Evolutionary conservation across 805 yeast genomes (phyloP), one percentile per base, ranked within the genome.

Genomic region (Tetrapisispora phaffii): DNA sequence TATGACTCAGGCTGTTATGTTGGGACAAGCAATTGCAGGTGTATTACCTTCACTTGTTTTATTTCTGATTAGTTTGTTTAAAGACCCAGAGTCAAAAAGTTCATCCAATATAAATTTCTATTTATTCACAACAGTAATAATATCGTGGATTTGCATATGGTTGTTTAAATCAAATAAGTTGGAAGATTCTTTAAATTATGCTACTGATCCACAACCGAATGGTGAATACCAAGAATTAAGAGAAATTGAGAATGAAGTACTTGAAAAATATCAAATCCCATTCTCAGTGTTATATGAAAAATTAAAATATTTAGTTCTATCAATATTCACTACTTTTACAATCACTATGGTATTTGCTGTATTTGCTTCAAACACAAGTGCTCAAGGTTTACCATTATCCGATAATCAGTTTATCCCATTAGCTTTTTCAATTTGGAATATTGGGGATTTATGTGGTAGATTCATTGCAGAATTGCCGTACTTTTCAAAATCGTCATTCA

Each of bases 11-110:
- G 94, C 85, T 0, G 83, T 83, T 1, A 85, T 93, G 83, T 89
- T 89, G 3, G 98, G 98, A 1, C 96, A 90, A 62, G 96, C 95
- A 0, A 68, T 90, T 16, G 87, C 97, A 0, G 98, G 98, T 2
- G 95, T 93, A 0, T 67, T 90, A 31, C 97, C 98, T 2, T 79
- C 96, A 0, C 59, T 84, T 16, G 63, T 60, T 2, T 42, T 64
- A 13, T 57, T 64, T 32, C 17, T 80, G 83, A 13, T 74, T 78
- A 53, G 80, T 79, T 48, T 47, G 74, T 10, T 41, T 22, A 42
- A 35, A 1, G 39, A 33, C 5, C 32, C 26, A 7, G 59, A 50
- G 10, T 50, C 59, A 12, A 50, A 44, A n/a, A 65, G 53, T 36
- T 36, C 46, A 16, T 48, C 49, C 1, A 62, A 62, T 1, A 57